phyloP scores from a whole-genome alignment of 805 yeast species.

The Nakazawaea populi region DNA sequence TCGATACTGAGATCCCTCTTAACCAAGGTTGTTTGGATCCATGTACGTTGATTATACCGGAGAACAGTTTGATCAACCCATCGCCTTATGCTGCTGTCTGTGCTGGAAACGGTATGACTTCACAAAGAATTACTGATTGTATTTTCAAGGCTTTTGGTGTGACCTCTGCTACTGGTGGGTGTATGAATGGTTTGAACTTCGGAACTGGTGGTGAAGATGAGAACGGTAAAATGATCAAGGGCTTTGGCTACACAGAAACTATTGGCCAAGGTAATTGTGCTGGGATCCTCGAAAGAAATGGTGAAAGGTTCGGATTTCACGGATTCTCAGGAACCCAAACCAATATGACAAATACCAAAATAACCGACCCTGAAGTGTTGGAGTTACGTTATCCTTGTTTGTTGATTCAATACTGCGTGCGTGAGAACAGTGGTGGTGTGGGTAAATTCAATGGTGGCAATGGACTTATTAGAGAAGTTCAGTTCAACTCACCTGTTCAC shows the following conservation, averaged over 20 bases:
- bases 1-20: constrained; percentile 45
- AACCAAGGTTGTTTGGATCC: constrained; percentile 50
- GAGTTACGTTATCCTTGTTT: constrained; percentile 44
- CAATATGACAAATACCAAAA: constrained; percentile 45
- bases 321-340: constrained; percentile 42
- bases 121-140: constrained; percentile 80
- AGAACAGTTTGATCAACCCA: constrained; percentile 25
- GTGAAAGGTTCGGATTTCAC: constrained; percentile 20
- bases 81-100: constrained; percentile 39
- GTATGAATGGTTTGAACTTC: constrained; percentile 80
- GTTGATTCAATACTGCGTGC: constrained; percentile 32
- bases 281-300: constrained; percentile 7
- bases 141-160: constrained; percentile 71
- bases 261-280: constrained; percentile 43
- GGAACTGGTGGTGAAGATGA: constrained; percentile 56
- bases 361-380: constrained; percentile 43
- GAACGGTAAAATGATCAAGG: constrained; percentile 26
- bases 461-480: constrained; percentile 43
- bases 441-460: constrained; percentile 41
- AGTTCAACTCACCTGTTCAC: constrained; percentile 30
- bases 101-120: constrained; percentile 56
- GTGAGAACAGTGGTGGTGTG: constrained; percentile 38
- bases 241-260: constrained; percentile 46
- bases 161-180: constrained; percentile 85
- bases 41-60: constrained; percentile 24